These are phyloP conservation scores for Microdochium bolleyi DNA, from an alignment of 2,329 filamentous ascomycete species.

Conservation along the genomic window DNA sequence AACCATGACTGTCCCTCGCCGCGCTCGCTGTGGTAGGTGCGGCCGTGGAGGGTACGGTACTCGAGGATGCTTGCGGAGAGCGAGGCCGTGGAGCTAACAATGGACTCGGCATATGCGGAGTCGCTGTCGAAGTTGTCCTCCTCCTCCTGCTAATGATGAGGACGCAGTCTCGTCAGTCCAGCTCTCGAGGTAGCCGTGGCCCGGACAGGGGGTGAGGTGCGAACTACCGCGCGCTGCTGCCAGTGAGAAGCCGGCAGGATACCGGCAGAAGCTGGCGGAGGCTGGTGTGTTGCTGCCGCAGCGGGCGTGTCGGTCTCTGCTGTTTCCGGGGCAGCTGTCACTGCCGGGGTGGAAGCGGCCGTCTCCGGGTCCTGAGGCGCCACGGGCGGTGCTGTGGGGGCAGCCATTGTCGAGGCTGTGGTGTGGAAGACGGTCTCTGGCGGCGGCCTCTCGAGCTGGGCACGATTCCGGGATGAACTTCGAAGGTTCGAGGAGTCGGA, in stretches of 20 bases:
- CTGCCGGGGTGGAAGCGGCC: too few relatives aligned
- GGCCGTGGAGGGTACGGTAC: constrained; percentile 12
- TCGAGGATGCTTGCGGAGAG: constrained; percentile 11
- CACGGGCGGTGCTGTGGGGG: too few relatives aligned
- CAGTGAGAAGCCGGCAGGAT: background rate
- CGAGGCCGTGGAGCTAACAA: constrained; percentile 11
- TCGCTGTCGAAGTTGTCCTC: background rate
- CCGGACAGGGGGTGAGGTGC: background rate
- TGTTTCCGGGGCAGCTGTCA: background rate
- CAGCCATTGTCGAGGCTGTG: too few relatives aligned
- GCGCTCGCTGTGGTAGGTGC: constrained; percentile 11
- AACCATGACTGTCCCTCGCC: constrained; percentile 10
- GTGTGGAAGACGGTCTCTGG: too few relatives aligned
- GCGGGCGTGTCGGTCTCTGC: background rate
- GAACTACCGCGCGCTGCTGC: background rate
- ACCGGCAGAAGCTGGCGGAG: background rate
- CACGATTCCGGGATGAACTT: too few relatives aligned
- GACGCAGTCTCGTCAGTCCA: background rate
- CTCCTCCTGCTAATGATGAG: background rate
- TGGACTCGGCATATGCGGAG: constrained; percentile 1
- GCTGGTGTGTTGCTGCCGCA: background rate
- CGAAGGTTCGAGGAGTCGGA: too few relatives aligned
- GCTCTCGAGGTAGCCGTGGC: background rate
- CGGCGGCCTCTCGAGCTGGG: too few relatives aligned
- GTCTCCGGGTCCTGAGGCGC: too few relatives aligned